Evolutionary conservation across 768 basidiomycete species (phyloP).

Genomic region (Suillus variegatus): DNA sequence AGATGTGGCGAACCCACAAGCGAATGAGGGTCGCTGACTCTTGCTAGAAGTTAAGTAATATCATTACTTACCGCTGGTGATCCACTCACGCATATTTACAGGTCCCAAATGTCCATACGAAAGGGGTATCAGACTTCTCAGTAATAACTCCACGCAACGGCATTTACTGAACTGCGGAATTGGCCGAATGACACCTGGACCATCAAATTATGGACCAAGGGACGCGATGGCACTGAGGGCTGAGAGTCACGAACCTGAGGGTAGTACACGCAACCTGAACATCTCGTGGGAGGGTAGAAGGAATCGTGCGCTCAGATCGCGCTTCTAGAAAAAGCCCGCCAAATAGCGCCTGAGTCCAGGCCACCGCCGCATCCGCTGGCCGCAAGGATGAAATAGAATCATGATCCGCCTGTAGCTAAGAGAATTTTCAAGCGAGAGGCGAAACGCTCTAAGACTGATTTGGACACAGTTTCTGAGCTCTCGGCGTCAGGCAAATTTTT

Average conservation of each 20-base stretch:
- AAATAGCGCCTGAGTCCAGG: not conserved
- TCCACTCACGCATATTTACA: not conserved
- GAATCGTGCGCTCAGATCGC: constrained; percentile 1
- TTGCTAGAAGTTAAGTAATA: not conserved
- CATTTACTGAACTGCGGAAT: constrained; percentile 1
- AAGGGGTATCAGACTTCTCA: constrained; percentile 1
- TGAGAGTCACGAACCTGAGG: not conserved
- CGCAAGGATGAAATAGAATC: not conserved
- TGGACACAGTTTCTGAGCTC: not conserved
- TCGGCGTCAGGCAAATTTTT: not conserved
- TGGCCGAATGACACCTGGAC: too few relatives aligned
- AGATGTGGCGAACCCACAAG: not conserved
- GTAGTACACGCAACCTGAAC: not conserved
- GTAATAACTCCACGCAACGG: not conserved
- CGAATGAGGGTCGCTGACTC: not conserved
- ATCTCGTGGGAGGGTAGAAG: not conserved
- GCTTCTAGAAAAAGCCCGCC: not conserved
- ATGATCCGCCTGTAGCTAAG: not conserved
- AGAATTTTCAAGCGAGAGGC: not conserved
- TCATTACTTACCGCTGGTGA: not conserved
- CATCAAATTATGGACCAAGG: not conserved
- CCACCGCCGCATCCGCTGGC: not conserved
- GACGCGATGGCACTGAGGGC: not conserved
- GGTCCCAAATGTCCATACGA: not conserved
- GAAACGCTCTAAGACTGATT: not conserved